Percentiles rank a stretch among this genome's conserved stretches.
phyloP scores from a whole-genome alignment of 805 yeast genomes.

The Ogataea kodamae region DNA sequence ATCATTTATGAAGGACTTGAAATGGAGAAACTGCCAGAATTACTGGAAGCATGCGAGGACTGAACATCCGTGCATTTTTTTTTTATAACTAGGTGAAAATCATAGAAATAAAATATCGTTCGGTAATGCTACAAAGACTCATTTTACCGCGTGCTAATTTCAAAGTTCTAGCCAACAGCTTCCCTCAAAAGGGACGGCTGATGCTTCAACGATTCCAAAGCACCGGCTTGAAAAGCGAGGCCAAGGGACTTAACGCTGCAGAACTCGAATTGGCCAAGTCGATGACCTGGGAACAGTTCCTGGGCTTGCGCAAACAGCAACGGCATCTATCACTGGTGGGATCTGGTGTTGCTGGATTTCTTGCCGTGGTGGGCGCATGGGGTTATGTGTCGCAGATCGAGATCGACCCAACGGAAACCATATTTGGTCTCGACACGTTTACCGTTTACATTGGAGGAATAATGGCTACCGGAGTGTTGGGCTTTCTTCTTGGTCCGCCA shows the following conservation, averaged over 20 bases:
- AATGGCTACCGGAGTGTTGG: conserved; percentile 67
- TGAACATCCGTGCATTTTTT: conserved; percentile 9
- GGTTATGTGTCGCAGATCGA: conserved; percentile 74
- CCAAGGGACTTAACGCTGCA: no score
- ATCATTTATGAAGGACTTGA: conserved; percentile 73
- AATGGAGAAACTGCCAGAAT: conserved; percentile 70
- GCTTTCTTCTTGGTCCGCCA: conserved; percentile 79
- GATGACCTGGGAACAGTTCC: conserved; percentile 78
- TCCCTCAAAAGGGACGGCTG: conserved; percentile 5
- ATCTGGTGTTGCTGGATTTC: conserved; percentile 62
- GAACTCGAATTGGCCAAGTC: conserved; percentile 24
- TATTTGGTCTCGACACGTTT: conserved; percentile 88
- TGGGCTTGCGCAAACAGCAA: conserved; percentile 70
- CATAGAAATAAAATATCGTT: conserved; percentile 1
- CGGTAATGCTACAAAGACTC: conserved; percentile 4
- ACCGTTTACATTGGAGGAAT: conserved; percentile 75
- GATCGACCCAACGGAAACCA: conserved; percentile 84
- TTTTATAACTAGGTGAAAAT: neutral
- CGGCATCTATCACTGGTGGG: conserved; percentile 65
- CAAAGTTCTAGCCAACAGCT: conserved; percentile 1
- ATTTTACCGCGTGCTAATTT: conserved; percentile 2
- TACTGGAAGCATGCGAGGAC: conserved; percentile 49
- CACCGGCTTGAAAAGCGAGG: no score
- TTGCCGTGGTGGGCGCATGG: conserved; percentile 69
- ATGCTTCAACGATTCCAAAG: no score